These are phyloP conservation scores for Pelargonium cotyledonis DNA, from an alignment of 441 rosid species.

Conservation along the genomic window DNA sequence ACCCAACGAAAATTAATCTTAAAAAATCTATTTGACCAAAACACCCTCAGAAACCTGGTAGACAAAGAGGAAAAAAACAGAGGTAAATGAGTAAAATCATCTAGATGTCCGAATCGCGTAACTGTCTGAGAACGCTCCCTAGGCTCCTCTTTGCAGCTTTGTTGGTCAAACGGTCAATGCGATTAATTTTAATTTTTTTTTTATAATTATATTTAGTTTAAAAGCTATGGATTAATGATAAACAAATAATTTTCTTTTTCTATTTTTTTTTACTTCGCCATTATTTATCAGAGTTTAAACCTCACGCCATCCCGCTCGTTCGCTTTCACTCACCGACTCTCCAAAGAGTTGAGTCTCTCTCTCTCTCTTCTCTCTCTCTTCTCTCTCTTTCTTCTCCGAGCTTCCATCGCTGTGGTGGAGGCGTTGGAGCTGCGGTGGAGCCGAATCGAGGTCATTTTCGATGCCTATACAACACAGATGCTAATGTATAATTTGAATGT, in stretches of 20 bases:
- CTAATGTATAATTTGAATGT: no score
- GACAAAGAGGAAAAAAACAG: neutral
- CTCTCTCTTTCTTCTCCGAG: neutral
- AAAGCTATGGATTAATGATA: neutral
- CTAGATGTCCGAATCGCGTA: no score
- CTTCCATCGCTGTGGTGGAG: conserved; percentile 1
- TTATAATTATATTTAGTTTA: neutral
- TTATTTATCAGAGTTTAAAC: neutral
- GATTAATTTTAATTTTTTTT: neutral
- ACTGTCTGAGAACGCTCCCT: no score
- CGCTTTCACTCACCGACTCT: neutral
- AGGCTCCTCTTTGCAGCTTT: no score
- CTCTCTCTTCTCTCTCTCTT: conserved; percentile 3
- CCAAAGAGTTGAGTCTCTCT: neutral
- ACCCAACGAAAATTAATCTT: no score
- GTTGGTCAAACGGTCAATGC: neutral
- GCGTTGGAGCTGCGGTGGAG: neutral
- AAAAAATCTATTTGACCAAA: neutral
- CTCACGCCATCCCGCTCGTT: conserved; percentile 6
- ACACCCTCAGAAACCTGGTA: neutral
- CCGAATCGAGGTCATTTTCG: neutral
- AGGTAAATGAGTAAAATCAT: neutral
- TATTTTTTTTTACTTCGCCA: neutral
- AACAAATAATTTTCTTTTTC: neutral
- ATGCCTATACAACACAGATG: neutral